Conservation (phyloP, 2,329 filamentous ascomycete genomes). For the Colletotrichum truncatum region DNA sequence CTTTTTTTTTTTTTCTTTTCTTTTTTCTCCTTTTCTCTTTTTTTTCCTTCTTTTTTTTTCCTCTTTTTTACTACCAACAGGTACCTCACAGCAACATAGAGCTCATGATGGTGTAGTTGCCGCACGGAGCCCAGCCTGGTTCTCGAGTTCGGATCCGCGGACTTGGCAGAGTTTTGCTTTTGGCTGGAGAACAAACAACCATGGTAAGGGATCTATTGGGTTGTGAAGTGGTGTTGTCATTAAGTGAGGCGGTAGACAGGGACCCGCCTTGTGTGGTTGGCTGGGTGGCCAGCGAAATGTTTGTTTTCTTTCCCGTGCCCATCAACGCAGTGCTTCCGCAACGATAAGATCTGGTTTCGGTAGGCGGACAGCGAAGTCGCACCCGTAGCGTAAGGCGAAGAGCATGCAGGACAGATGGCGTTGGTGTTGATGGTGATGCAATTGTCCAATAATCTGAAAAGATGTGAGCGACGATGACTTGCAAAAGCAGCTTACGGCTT, state of each 20-base stretch:
- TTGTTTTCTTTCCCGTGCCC: conserved; percentile 9
- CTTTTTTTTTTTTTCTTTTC: no score
- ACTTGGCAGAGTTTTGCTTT: background rate
- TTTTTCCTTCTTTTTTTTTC: no score
- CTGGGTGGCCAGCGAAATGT: conserved; percentile 3
- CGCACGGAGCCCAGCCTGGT: background rate
- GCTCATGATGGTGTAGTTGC: no score
- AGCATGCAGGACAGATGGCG: background rate
- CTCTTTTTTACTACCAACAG: no score
- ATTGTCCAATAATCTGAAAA: conserved; percentile 7
- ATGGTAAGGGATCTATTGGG: background rate
- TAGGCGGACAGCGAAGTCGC: background rate
- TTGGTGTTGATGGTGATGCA: background rate
- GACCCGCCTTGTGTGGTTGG: conserved; percentile 11
- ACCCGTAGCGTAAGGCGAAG: background rate
- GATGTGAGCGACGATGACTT: background rate
- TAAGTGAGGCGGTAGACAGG: background rate
- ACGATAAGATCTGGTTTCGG: conserved; percentile 9
- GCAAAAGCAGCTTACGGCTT: no score
- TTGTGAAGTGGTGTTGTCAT: background rate
- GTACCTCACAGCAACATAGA: no score
- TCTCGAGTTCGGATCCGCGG: conserved; percentile 1
- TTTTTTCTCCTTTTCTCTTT: no score
- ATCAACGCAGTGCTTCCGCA: background rate
- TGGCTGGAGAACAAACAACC: background rate